These are phyloP conservation scores for Grigorovia humatica DNA, from an alignment of 805 yeast genomes.

Conservation along the genomic window DNA sequence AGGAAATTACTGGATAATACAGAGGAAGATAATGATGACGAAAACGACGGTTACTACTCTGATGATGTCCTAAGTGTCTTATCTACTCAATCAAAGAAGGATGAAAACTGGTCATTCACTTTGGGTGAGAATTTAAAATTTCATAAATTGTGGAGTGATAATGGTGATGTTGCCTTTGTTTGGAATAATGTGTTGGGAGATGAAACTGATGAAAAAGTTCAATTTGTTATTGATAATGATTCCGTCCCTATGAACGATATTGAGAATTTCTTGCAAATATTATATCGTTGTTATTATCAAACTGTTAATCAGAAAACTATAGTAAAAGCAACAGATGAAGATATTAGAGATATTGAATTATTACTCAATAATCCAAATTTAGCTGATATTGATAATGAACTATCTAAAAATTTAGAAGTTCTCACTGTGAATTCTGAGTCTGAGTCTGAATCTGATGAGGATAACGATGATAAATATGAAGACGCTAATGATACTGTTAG, in stretches of 20 bases:
- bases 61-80: constrained; percentile 29
- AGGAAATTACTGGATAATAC: constrained; percentile 64
- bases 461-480: constrained; percentile 10
- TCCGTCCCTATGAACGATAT: constrained; percentile 38
- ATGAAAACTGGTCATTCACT: constrained; percentile 63
- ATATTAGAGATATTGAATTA: constrained; percentile 47
- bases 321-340: constrained; percentile 33
- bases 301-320: constrained; percentile 54
- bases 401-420: background rate
- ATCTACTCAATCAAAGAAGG: constrained; percentile 26
- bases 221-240: constrained; percentile 59
- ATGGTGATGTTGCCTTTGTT: constrained; percentile 48
- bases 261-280: constrained; percentile 49
- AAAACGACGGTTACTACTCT: constrained; percentile 32
- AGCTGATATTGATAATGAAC: constrained; percentile 11
- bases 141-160: constrained; percentile 39
- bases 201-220: constrained; percentile 66
- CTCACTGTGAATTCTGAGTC: background rate
- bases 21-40: constrained; percentile 38
- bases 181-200: constrained; percentile 89
- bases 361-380: constrained; percentile 5
- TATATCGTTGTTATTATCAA: constrained; percentile 66
- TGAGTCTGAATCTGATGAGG: constrained; percentile 7
- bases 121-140: constrained; percentile 53
- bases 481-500: constrained; percentile 13